phyloP scores from a whole-genome alignment of 164 flowering plant species.

The Nymphaea colorata region DNA sequence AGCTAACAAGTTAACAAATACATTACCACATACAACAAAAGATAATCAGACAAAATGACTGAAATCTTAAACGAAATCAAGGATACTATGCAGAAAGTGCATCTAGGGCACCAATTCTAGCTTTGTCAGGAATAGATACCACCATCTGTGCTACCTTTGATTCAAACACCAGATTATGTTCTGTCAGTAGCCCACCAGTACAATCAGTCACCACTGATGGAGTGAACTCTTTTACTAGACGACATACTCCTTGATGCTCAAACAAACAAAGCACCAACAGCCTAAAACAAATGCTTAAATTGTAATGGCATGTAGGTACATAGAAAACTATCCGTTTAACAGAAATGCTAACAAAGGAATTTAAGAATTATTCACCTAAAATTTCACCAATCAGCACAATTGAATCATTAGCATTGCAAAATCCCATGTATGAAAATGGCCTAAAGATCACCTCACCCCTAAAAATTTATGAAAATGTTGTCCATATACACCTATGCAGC shows the following conservation, averaged over 20 bases:
- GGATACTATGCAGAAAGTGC: conserved; percentile 93
- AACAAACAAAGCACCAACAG: conserved; percentile 65
- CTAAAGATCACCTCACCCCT: too few relatives aligned
- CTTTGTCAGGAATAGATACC: conserved; percentile 88
- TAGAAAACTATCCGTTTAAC: background rate
- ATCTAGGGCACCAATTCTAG: conserved; percentile 36
- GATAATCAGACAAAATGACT: too few relatives aligned
- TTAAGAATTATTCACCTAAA: too few relatives aligned
- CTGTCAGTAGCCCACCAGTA: conserved; percentile 16
- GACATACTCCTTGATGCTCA: conserved; percentile 51
- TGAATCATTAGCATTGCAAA: too few relatives aligned
- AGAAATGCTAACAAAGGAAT: too few relatives aligned
- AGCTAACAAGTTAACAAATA: too few relatives aligned
- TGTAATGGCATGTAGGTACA: background rate
- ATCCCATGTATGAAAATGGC: too few relatives aligned
- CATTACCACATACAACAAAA: too few relatives aligned
- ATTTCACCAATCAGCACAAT: too few relatives aligned
- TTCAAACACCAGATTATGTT: conserved; percentile 14
- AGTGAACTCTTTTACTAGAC: conserved; percentile 50
- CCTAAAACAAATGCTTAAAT: conserved; percentile 24
- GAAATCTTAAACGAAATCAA: background rate
- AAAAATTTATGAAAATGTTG: too few relatives aligned
- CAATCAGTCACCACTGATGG: conserved; percentile 7
- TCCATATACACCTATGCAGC: too few relatives aligned
- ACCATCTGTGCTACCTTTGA: conserved; percentile 63